Percentiles rank a stretch among this genome's conserved stretches.
Evolutionary conservation across 2,329 filamentous ascomycete genomes (phyloP).

Genomic region (Triangularia setosa): DNA sequence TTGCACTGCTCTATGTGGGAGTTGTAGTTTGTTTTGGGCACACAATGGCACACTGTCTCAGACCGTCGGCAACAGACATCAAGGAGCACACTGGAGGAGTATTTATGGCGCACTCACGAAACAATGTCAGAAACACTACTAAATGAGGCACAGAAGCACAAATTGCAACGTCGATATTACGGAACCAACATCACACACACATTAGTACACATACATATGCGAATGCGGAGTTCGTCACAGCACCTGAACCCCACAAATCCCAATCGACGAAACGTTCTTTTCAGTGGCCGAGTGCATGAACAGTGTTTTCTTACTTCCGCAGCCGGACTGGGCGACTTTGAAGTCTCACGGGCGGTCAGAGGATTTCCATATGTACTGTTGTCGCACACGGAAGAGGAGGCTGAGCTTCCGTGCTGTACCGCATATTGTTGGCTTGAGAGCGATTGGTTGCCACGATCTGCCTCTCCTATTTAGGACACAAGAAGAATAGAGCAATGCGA

Average conservation of each 20-base stretch:
- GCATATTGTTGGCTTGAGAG: not conserved
- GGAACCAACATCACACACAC: not conserved
- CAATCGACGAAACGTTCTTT: not conserved
- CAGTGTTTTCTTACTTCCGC: not conserved
- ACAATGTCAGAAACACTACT: not conserved
- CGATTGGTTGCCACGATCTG: not conserved
- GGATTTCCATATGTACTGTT: not conserved
- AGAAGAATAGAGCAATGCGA: not conserved
- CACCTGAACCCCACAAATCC: not conserved
- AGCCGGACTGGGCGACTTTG: not conserved
- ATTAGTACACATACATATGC: not conserved
- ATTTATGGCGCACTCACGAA: not conserved
- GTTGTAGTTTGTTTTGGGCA: not conserved
- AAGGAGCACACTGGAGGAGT: not conserved
- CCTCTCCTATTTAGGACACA: not conserved
- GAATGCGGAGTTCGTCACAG: not conserved
- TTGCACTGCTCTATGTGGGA: not conserved
- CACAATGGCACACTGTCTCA: not conserved
- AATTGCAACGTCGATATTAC: not conserved
- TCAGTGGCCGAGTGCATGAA: not conserved
- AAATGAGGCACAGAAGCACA: not conserved
- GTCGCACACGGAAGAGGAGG: not conserved
- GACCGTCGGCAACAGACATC: not conserved
- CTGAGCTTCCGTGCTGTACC: not conserved
- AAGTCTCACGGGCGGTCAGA: not conserved